Conservation (phyloP, 2,329 filamentous ascomycete genomes). For the Monilinia aucupariae region DNA sequence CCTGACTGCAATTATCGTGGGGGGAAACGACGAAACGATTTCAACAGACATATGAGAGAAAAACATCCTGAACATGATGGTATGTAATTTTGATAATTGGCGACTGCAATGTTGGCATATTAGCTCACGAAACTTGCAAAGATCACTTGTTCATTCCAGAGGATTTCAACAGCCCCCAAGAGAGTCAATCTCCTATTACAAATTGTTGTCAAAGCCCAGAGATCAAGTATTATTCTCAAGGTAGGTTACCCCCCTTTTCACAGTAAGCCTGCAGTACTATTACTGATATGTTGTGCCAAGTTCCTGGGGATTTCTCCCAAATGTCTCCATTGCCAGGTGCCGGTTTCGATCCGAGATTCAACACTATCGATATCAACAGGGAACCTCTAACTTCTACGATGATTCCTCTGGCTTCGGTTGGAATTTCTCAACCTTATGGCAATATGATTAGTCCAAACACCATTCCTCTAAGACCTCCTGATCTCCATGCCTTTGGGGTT, state of each 20-base stretch:
- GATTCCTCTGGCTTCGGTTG: not conserved
- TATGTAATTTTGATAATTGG: not conserved
- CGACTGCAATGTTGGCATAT: not conserved
- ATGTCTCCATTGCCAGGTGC: not conserved
- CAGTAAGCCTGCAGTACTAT: no score
- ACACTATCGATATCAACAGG: not conserved
- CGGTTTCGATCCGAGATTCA: not conserved
- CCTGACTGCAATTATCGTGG: conserved; percentile 15
- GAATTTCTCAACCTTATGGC: not conserved
- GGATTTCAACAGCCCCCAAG: conserved; percentile 6
- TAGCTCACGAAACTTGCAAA: not conserved
- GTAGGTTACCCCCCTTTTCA: not conserved
- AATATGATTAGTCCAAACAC: not conserved
- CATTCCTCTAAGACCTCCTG: not conserved
- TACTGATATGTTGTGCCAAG: conserved; percentile 1
- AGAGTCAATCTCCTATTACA: not conserved
- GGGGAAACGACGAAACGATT: conserved; percentile 14
- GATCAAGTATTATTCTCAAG: not conserved
- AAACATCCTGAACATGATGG: conserved; percentile 15
- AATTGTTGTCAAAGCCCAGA: not conserved
- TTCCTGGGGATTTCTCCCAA: not conserved
- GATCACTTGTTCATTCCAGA: conserved; percentile 15
- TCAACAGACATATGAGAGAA: conserved; percentile 12
- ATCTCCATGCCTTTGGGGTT: not conserved
- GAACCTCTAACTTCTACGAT: not conserved